phyloP scores from a whole-genome alignment of 1,284 basidiomycete species.

The Ustilago shanxiensis region DNA sequence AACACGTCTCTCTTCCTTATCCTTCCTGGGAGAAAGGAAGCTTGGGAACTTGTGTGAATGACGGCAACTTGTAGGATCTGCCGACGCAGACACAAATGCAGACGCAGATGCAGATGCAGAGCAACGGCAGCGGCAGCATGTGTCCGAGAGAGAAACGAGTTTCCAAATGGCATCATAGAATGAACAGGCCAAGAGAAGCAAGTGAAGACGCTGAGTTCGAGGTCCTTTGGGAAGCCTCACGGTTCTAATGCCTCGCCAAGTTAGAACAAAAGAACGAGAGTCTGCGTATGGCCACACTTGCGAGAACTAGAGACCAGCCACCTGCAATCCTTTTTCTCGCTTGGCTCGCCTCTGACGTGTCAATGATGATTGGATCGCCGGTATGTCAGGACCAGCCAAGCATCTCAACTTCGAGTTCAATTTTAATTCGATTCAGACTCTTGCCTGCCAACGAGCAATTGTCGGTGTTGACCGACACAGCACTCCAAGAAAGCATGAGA shows the following conservation, averaged over 20 bases:
- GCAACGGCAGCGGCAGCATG: background rate
- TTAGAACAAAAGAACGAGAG: no score
- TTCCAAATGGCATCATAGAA: background rate
- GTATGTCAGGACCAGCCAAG: background rate
- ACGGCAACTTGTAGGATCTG: background rate
- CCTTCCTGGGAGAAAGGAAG: no score
- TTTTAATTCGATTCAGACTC: background rate
- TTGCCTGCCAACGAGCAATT: background rate
- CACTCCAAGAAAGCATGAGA: background rate
- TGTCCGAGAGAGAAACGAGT: background rate
- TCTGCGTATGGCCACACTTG: background rate
- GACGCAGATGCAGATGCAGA: no score
- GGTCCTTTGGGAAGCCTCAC: background rate
- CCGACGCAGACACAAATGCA: background rate
- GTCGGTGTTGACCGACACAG: background rate
- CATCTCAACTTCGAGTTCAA: background rate
- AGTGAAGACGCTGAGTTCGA: background rate
- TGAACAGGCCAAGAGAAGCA: background rate
- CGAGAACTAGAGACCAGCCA: constrained; percentile 1
- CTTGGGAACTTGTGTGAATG: no score
- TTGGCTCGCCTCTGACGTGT: background rate
- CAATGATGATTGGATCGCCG: constrained; percentile 3
- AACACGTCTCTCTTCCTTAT: no score
- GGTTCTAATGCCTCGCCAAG: constrained; percentile 6
- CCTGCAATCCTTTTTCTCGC: background rate